These are phyloP conservation scores for Purshia tridentata DNA, from an alignment of 306 rosid species.

Conservation along the genomic window DNA sequence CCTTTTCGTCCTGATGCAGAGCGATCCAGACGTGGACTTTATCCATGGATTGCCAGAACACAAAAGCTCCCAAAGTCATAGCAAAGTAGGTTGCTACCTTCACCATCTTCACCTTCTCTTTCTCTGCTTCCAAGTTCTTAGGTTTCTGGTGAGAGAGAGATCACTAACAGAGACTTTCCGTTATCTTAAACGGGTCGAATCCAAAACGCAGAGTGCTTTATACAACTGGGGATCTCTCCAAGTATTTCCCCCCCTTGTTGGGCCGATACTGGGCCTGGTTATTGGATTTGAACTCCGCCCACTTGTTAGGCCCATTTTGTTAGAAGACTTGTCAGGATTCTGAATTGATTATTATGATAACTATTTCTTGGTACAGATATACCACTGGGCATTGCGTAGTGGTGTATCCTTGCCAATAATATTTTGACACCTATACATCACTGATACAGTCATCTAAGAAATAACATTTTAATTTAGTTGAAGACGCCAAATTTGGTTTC, in stretches of 20 bases:
- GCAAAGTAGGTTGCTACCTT: slow-evolving; percentile 75
- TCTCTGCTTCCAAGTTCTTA: not conserved
- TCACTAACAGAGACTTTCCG: not conserved
- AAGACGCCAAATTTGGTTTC: too few relatives aligned
- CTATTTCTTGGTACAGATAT: too few relatives aligned
- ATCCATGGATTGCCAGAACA: slow-evolving; percentile 94
- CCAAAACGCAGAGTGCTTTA: not conserved
- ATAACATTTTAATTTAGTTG: too few relatives aligned
- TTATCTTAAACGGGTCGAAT: slow-evolving; percentile 1
- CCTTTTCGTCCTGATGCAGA: slow-evolving; percentile 97
- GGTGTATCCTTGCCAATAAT: too few relatives aligned
- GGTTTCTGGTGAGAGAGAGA: not conserved
- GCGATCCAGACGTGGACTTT: slow-evolving; percentile 96
- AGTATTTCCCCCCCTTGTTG: not conserved
- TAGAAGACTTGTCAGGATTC: too few relatives aligned
- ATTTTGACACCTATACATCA: too few relatives aligned
- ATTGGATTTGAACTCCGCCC: too few relatives aligned
- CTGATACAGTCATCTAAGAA: too few relatives aligned
- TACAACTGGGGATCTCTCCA: not conserved
- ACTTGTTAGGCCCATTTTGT: not conserved
- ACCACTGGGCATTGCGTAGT: too few relatives aligned
- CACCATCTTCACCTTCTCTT: slow-evolving; percentile 59
- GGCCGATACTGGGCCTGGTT: not conserved
- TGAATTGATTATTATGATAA: too few relatives aligned
- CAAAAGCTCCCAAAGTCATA: slow-evolving; percentile 87